phyloP scores from a whole-genome alignment of 1,284 basidiomycete species.

The Ganoderma lingzhi region DNA sequence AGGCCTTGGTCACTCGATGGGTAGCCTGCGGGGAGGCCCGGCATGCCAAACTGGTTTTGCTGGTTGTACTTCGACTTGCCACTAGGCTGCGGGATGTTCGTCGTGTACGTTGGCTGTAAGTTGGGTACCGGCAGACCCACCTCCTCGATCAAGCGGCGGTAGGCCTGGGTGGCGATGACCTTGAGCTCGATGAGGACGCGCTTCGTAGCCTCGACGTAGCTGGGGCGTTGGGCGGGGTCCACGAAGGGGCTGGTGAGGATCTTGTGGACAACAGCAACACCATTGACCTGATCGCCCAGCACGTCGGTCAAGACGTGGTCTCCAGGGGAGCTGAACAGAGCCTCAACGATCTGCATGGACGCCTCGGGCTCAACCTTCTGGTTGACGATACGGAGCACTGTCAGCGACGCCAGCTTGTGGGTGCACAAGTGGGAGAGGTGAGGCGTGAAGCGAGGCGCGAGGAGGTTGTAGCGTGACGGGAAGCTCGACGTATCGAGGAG shows the following conservation, averaged over 20 bases:
- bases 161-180: slow-evolving; percentile 91
- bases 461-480: slow-evolving; percentile 90
- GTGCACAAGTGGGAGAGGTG: slow-evolving; percentile 97
- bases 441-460: slow-evolving; percentile 95
- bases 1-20: slow-evolving; percentile 82
- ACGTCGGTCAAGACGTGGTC: slow-evolving; percentile 94
- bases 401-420: slow-evolving; percentile 96
- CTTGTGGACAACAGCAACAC: slow-evolving; percentile 93
- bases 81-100: slow-evolving; percentile 65
- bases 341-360: slow-evolving; percentile 83
- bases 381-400: slow-evolving; percentile 92
- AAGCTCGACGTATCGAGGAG: slow-evolving; percentile 94
- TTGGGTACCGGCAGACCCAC: slow-evolving; percentile 91
- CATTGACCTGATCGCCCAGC: slow-evolving; percentile 94
- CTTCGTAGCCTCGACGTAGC: slow-evolving; percentile 86
- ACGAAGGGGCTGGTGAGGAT: slow-evolving; percentile 89
- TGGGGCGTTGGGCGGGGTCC: slow-evolving; percentile 71
- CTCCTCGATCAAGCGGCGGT: slow-evolving; percentile 92
- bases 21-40: slow-evolving; percentile 79
- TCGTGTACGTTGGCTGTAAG: slow-evolving; percentile 80
- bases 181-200: slow-evolving; percentile 89
- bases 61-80: slow-evolving; percentile 67
- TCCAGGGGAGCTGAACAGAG: slow-evolving; percentile 84
- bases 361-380: slow-evolving; percentile 90
- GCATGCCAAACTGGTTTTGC: slow-evolving; percentile 65